phyloP scores from a whole-genome alignment of 2,329 filamentous ascomycete genomes.

The Penicillium sp. region DNA sequence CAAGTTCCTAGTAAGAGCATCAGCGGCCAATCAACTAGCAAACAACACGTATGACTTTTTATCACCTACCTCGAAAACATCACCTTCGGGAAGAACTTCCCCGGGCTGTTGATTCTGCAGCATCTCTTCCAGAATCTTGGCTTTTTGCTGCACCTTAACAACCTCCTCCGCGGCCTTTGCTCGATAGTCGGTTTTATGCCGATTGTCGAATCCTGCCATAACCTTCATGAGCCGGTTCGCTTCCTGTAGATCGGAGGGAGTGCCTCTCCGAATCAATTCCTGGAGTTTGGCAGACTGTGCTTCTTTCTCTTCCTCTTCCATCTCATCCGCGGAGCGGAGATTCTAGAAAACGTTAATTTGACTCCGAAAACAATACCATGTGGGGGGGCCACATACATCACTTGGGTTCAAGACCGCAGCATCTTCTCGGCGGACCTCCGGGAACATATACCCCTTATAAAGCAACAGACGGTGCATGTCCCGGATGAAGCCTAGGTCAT shows the following conservation, averaged over 20 bases:
- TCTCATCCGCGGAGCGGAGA: constrained; percentile 92
- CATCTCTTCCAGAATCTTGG: constrained; percentile 86
- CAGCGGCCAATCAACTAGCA: not conserved
- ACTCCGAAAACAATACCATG: constrained; percentile 7
- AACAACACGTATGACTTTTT: not conserved
- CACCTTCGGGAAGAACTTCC: constrained; percentile 70
- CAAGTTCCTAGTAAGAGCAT: constrained; percentile 64
- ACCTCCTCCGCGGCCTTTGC: constrained; percentile 97
- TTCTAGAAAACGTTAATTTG: constrained; percentile 58
- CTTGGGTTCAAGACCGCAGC: constrained; percentile 95
- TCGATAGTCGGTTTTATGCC: constrained; percentile 94
- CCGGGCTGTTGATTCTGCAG: constrained; percentile 78
- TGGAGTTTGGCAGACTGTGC: constrained; percentile 98
- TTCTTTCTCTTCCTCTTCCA: constrained; percentile 94
- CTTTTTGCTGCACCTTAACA: constrained; percentile 91
- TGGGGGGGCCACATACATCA: constrained; percentile 65
- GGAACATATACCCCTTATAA: constrained; percentile 97
- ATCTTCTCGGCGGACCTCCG: constrained; percentile 87
- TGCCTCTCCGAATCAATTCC: constrained; percentile 87
- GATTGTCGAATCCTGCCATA: constrained; percentile 95
- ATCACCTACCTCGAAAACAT: constrained; percentile 61
- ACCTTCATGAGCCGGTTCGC: constrained; percentile 98
- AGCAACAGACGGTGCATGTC: constrained; percentile 96
- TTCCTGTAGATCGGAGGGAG: constrained; percentile 91
- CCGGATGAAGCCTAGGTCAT: constrained; percentile 90